phyloP scores from a whole-genome alignment of 2,329 filamentous ascomycete species.

The Aspergillus pseudoviridinutans region DNA sequence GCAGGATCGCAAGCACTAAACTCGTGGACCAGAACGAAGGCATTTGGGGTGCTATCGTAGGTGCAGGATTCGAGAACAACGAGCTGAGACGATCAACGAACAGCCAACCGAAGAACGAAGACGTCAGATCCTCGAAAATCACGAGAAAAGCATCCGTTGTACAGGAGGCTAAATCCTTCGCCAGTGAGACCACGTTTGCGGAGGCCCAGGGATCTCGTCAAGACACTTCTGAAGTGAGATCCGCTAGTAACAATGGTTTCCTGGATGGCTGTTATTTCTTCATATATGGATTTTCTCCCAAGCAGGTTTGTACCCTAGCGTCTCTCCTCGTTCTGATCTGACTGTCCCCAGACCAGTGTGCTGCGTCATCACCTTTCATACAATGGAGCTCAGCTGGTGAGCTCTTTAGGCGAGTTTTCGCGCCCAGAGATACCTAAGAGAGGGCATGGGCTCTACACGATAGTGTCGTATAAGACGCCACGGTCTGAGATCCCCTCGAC shows the following conservation, averaged over 20 bases:
- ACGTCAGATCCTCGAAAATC: conserved; percentile 8
- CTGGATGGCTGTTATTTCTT: conserved; percentile 53
- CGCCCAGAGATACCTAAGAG: conserved; percentile 31
- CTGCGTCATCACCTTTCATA: conserved; percentile 39
- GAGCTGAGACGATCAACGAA: conserved; percentile 23
- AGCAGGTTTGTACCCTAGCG: conserved; percentile 44
- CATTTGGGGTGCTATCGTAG: conserved; percentile 88
- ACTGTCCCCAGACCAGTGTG: conserved; percentile 28
- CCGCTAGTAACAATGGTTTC: conserved; percentile 47
- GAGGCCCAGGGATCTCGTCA: conserved; percentile 22
- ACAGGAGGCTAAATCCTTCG: conserved; percentile 36
- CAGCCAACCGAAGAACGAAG: conserved; percentile 22
- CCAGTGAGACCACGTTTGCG: conserved; percentile 33
- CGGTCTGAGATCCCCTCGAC: conserved; percentile 32
- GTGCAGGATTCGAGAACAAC: conserved; percentile 34
- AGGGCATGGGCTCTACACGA: conserved; percentile 34
- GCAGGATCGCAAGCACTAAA: conserved; percentile 82
- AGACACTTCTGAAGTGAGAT: conserved; percentile 12
- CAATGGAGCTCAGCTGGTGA: conserved; percentile 39
- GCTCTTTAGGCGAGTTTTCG: conserved; percentile 31
- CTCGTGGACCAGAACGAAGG: conserved; percentile 73
- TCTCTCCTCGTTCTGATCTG: conserved; percentile 6
- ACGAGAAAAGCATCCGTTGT: conserved; percentile 20
- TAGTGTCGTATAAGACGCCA: conserved; percentile 37
- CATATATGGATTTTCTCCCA: conserved; percentile 56